Evolutionary conservation across 2,329 filamentous ascomycete genomes (phyloP), one percentile per base, ranked within the genome.

Genomic region (Botrytis paeoniae): DNA sequence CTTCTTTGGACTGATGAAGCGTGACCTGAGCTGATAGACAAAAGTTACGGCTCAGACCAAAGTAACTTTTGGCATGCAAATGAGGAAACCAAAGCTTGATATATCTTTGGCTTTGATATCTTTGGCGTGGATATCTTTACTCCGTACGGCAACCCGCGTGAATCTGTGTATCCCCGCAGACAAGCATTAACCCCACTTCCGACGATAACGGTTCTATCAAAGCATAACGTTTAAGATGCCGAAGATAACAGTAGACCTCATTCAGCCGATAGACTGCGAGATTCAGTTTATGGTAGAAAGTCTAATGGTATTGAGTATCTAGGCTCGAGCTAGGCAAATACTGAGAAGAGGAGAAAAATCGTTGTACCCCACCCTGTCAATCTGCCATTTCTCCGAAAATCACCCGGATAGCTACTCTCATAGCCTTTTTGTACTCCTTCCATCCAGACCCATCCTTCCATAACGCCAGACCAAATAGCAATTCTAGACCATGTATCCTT

Each of bases 191-290:
- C 57, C 57, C 68, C 68, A 63, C 68, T 62, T 63, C 16, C 22
- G 29, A 39, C 22, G 57, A 70, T 70, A 70, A 63, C 68, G 41
- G 22, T 37, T 63, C 37, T 63, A 48, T 60, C 68, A 22, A 63
- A 37, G 22, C 39, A 39, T 48, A 29, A 14, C 25, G 57, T 39
- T 29, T 37, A 25, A 69, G 54, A 54, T 68, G 18, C 18, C 10
- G 25, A 20, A 68, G 64, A 68, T 54, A 68, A 64, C n/a, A 39
- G 35, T 41, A 54, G 16, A 39, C 45, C 5, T 29, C 25, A 35
- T 14, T 54, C 25, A 22, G 45, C 10, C 20, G 45, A 68, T 16
- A n/a, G 8, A 45, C 9, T 29, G 45, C 9, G 18, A 32, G 1
- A 16, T 12, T 64, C 18, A 25, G 9, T 54, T 8, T n/a, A 18